Base-by-base conservation (phyloP, 495 filamentous ascomycete species). In the Clohesyomyces aquaticus region DNA sequence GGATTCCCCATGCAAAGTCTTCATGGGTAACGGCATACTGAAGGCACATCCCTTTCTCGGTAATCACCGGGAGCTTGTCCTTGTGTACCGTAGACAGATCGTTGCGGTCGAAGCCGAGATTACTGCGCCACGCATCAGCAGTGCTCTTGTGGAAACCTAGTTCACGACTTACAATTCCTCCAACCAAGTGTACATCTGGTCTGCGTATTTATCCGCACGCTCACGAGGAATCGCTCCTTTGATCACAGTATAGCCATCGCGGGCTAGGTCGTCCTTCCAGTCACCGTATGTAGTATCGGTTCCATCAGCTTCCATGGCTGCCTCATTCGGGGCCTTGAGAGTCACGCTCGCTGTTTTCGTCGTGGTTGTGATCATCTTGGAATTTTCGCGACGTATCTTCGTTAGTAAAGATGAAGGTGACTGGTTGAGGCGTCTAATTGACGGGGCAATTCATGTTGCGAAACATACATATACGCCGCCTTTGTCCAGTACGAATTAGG, bases 1-100 rank as follows among this genome's bases (percentile, higher is more conserved):
- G 71, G 2, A 78, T 77, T 3, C 78, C 75, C 77, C 77, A 80
- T 69, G 76, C 74, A 62, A 78, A 78, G 27, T 75, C 76, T 49
- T 80, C 77, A 50, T 79, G 77, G 1, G 64, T 61, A 1, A 77
- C 73, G 1, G 64, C 65, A 50, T 79, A 79, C 4, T 50, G 28
- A 6, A 47, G 46, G 23, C 38, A 61, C 43, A 47, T 61, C 18
- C 43, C 43, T n/a, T 47, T 51, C 47, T 53, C 43, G 3, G 27
- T 61, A 10, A 47, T 43, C 19, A 53, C 45, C 14, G 57, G 57
- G 19, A 61, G 57, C 35, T 53, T 51, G 10, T 50, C 45, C 22
- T 50, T 41, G 25, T 47, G 22, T n/a, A 43, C 38, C 9, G 57
- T 61, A 6, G 45, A 25, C 10, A 47, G 46, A 25, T 61, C 43